These are phyloP conservation scores for Onygena corvina DNA, from an alignment of 2,329 filamentous ascomycete genomes.

Conservation along the genomic window DNA sequence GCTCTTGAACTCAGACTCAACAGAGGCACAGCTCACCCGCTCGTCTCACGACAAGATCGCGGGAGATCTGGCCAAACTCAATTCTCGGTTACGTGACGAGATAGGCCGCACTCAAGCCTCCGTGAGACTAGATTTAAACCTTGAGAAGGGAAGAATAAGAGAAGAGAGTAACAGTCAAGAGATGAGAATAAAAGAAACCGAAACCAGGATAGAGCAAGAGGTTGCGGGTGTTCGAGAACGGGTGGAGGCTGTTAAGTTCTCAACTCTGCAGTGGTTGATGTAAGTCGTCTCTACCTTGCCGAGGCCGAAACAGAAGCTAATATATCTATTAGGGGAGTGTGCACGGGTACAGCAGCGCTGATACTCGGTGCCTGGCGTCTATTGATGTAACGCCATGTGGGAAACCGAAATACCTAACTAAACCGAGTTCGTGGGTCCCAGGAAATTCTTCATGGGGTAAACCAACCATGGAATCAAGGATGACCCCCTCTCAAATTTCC, in stretches of 20 bases:
- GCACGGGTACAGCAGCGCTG: slow-evolving; percentile 53
- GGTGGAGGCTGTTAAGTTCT: slow-evolving; percentile 94
- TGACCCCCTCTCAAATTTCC: not conserved
- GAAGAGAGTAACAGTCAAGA: slow-evolving; percentile 96
- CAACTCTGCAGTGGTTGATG: slow-evolving; percentile 96
- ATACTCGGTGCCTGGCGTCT: slow-evolving; percentile 57
- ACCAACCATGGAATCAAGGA: not conserved
- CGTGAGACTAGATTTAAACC: slow-evolving; percentile 80
- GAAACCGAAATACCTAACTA: not conserved
- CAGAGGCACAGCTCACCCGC: slow-evolving; percentile 77
- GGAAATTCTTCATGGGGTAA: not conserved
- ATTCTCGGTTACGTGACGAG: slow-evolving; percentile 78
- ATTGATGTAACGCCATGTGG: slow-evolving; percentile 41
- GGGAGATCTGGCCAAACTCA: slow-evolving; percentile 90
- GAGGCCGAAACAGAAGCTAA: slow-evolving; percentile 19
- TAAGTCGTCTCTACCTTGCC: slow-evolving; percentile 44
- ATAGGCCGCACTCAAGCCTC: slow-evolving; percentile 88
- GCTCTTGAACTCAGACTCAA: slow-evolving; percentile 80
- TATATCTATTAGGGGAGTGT: slow-evolving; percentile 43
- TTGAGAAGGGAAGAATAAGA: slow-evolving; percentile 91
- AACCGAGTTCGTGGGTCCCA: not conserved
- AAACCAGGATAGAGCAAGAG: slow-evolving; percentile 97
- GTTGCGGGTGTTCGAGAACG: slow-evolving; percentile 81
- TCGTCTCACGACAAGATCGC: slow-evolving; percentile 83
- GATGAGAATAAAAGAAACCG: slow-evolving; percentile 96